phyloP scores from a whole-genome alignment of 176 grass and related monocot genomes.

The Oryza nivara region DNA sequence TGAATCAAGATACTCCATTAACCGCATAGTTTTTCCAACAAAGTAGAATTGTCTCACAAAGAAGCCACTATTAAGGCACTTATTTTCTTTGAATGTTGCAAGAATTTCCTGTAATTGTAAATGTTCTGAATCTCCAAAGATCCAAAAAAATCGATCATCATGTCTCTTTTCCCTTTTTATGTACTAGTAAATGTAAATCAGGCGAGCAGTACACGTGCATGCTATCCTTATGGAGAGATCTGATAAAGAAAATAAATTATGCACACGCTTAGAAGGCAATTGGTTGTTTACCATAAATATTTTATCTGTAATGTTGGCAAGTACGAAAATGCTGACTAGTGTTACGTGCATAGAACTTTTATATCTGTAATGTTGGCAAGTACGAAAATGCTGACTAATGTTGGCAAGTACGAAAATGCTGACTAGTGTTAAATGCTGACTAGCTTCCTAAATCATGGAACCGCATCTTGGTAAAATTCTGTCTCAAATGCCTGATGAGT shows the following conservation, averaged over 20 bases:
- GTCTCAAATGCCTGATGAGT: not conserved
- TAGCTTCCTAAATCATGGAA: not conserved
- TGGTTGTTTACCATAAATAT: not conserved
- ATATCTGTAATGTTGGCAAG: not conserved
- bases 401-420: not conserved
- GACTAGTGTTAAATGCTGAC: not conserved
- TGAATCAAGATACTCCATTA: not conserved
- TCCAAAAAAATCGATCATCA: not conserved
- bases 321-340: not conserved
- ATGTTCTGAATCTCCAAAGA: not conserved
- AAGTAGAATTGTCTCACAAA: not conserved
- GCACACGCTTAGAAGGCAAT: not conserved
- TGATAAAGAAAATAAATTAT: conserved; percentile 4
- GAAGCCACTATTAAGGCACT: not conserved
- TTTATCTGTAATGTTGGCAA: not conserved
- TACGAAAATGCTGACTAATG: conserved; percentile 9
- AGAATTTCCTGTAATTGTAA: not conserved
- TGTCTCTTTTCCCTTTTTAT: not conserved
- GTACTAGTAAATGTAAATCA: not conserved
- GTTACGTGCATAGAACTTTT: not conserved
- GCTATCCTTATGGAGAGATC: not conserved
- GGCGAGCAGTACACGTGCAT: not conserved
- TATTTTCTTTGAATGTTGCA: not conserved
- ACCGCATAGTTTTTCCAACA: not conserved
- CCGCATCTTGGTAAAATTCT: not conserved